These are phyloP conservation scores for Trichoderma sp. DNA, from an alignment of 2,329 filamentous ascomycete species.

Conservation along the genomic window DNA sequence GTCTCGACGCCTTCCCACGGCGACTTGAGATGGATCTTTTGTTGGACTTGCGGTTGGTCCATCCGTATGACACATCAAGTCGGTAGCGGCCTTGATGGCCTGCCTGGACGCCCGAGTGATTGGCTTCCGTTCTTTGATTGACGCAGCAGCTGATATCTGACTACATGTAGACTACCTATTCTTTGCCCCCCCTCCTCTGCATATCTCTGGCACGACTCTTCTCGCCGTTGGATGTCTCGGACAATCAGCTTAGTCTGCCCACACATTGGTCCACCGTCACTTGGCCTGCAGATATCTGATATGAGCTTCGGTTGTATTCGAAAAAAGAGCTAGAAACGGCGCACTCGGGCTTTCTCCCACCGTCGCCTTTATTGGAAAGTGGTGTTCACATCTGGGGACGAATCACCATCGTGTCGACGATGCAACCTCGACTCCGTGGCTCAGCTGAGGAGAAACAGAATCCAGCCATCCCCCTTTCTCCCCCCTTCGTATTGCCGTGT, in stretches of 20 bases:
- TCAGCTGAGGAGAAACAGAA: constrained; percentile 11
- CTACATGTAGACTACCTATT: constrained; percentile 1
- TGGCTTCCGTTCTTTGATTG: constrained; percentile 5
- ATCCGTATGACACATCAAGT: constrained; percentile 8
- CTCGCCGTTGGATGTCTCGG: not conserved
- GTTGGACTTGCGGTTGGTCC: constrained; percentile 3
- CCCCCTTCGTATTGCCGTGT: not conserved
- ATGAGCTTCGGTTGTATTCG: not conserved
- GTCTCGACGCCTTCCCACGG: constrained; percentile 6
- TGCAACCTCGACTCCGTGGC: not conserved
- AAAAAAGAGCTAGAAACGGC: not conserved
- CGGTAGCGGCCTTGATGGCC: not conserved
- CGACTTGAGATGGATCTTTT: constrained; percentile 8
- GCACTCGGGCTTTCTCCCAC: not conserved
- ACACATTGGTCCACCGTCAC: not conserved
- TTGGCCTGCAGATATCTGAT: not conserved
- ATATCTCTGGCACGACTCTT: not conserved
- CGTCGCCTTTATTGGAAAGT: not conserved
- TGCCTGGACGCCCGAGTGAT: not conserved
- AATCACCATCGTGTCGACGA: not conserved
- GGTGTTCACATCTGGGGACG: not conserved
- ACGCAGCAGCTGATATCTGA: constrained; percentile 2
- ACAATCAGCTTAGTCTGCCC: not conserved
- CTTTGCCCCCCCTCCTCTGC: not conserved
- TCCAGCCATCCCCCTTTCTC: not conserved